Evolutionary conservation across 495 filamentous ascomycete species (phyloP).

Genomic region (Staphylotrichum longicolle): DNA sequence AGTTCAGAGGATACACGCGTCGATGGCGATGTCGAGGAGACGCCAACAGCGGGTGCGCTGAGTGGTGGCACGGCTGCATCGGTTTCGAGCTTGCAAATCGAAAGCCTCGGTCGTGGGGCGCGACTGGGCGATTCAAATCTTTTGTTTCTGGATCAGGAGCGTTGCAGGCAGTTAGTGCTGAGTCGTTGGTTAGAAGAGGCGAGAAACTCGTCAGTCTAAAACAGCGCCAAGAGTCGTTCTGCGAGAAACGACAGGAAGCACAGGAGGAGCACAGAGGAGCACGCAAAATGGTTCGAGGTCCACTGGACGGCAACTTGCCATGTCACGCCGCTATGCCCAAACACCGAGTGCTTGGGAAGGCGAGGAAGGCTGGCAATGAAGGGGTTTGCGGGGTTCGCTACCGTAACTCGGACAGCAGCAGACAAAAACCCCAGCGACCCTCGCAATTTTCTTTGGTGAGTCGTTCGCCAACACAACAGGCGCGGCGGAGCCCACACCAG

Average conservation of each 20-base stretch:
- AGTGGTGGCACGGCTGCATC: conserved; percentile 21
- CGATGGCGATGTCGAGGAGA: conserved; percentile 15
- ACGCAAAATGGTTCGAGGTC: conserved; percentile 30
- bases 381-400: conserved; percentile 11
- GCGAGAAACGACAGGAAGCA: conserved; percentile 17
- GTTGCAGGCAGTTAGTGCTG: conserved; percentile 1
- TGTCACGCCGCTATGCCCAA: conserved; percentile 30
- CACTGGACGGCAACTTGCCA: conserved; percentile 25
- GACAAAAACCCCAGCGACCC: neutral
- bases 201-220: conserved; percentile 14
- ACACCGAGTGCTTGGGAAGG: conserved; percentile 23
- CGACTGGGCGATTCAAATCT: neutral
- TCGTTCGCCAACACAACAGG: too few relatives aligned
- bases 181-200: conserved; percentile 8
- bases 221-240: conserved; percentile 17
- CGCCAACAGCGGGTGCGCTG: conserved; percentile 25
- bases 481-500: too few relatives aligned
- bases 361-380: conserved; percentile 15
- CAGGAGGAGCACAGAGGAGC: conserved; percentile 21
- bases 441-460: too few relatives aligned
- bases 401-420: conserved; percentile 2
- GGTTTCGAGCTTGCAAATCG: conserved; percentile 15
- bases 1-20: conserved; percentile 8
- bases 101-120: too few relatives aligned
- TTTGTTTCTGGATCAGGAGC: conserved; percentile 8